Evolutionary conservation across 2,329 filamentous ascomycete genomes (phyloP).

Genomic region (Microdochium nivale): DNA sequence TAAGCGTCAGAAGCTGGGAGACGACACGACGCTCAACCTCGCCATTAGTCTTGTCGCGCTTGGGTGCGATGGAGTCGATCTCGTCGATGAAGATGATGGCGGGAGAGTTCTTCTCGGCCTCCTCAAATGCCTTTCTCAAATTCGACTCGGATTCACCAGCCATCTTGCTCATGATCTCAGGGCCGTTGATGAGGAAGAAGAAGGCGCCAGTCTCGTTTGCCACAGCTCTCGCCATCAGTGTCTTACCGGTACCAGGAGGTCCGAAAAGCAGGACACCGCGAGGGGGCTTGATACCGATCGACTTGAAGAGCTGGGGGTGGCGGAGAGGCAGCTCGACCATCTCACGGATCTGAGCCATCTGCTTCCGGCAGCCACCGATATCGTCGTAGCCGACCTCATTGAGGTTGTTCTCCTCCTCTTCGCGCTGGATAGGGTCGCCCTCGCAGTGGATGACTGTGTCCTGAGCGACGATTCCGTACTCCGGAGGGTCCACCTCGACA

Average conservation of each 20-base stretch:
- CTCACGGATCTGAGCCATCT: constrained; percentile 99
- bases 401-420: constrained; percentile 97
- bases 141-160: constrained; percentile 98
- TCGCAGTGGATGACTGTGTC: constrained; percentile 99
- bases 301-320: constrained; percentile 99
- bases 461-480: constrained; percentile 97
- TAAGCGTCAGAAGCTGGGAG: constrained; percentile 87
- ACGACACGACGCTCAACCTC: constrained; percentile 98
- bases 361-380: constrained; percentile 98
- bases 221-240: constrained; percentile 95
- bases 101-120: constrained; percentile 98
- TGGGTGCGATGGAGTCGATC: constrained; percentile 97
- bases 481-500: constrained; percentile 94
- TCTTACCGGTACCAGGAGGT: constrained; percentile 98
- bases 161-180: constrained; percentile 99
- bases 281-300: constrained; percentile 98
- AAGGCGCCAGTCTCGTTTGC: constrained; percentile 98
- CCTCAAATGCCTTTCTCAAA: constrained; percentile 96
- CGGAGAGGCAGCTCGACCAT: constrained; percentile 94
- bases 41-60: constrained; percentile 99
- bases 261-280: constrained; percentile 96
- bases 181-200: constrained; percentile 99
- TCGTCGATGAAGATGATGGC: constrained; percentile 99
- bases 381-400: constrained; percentile 99
- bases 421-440: constrained; percentile 89